These are phyloP conservation scores for Stemphylium vesicarium DNA, from an alignment of 2,329 filamentous ascomycete species.

Conservation along the genomic window DNA sequence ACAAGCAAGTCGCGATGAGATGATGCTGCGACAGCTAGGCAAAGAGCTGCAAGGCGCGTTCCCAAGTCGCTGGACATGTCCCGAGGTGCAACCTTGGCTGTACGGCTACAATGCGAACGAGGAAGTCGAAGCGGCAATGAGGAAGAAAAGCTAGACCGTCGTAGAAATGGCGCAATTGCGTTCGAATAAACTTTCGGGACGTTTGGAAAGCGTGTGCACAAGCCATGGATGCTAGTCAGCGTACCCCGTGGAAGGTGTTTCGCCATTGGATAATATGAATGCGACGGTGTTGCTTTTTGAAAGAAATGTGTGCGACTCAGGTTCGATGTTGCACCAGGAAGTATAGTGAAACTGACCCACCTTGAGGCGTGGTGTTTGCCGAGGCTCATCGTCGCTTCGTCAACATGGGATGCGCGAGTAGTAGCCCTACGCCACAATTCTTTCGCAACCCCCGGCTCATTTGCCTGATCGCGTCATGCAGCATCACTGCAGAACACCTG, in stretches of 20 bases:
- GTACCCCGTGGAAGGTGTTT: neutral
- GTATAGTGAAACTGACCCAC: conserved; percentile 3
- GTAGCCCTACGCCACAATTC: conserved; percentile 1
- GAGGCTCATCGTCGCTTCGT: conserved; percentile 7
- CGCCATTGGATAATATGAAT: no score
- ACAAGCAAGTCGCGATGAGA: conserved; percentile 63
- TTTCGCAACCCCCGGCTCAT: neutral
- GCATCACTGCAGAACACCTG: neutral
- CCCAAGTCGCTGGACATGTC: conserved; percentile 63
- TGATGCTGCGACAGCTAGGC: conserved; percentile 64
- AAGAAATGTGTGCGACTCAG: neutral
- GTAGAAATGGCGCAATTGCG: neutral
- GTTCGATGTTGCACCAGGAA: conserved; percentile 6
- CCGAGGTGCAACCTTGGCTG: conserved; percentile 44
- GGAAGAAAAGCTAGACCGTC: neutral
- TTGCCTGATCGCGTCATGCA: neutral
- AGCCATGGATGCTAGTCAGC: neutral
- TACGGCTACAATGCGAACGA: conserved; percentile 45
- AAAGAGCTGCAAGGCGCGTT: conserved; percentile 61
- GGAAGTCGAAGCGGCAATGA: conserved; percentile 34
- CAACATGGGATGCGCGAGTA: conserved; percentile 3
- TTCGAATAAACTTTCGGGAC: neutral
- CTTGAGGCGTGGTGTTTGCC: neutral
- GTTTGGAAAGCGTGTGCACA: neutral
- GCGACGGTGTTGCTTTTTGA: no score